Percentiles rank a stretch among this genome's conserved stretches.
Evolutionary conservation across 2,329 filamentous ascomycete genomes (phyloP).

Genomic region (Chlorencoelia australis): DNA sequence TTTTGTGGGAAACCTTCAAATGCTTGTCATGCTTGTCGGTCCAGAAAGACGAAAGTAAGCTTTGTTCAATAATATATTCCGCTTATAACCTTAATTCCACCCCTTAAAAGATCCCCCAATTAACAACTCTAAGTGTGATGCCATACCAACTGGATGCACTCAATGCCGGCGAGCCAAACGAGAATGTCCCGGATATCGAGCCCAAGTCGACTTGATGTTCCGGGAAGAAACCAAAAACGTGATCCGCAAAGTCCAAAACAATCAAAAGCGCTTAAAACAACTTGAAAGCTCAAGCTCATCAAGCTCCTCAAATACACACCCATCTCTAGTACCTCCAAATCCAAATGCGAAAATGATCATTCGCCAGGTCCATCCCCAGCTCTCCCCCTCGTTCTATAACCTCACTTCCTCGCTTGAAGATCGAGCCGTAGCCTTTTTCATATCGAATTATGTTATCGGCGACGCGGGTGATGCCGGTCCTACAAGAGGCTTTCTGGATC

Average conservation of each 20-base stretch:
- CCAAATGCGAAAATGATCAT: too few species aligned
- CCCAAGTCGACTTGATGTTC: slow-evolving; percentile 47
- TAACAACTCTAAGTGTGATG: slow-evolving; percentile 37
- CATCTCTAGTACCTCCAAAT: not conserved
- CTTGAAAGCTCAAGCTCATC: slow-evolving; percentile 1
- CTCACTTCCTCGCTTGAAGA: slow-evolving; percentile 24
- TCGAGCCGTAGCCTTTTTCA: slow-evolving; percentile 18
- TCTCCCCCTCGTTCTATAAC: slow-evolving; percentile 12
- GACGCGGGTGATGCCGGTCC: slow-evolving; percentile 25
- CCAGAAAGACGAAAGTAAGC: slow-evolving; percentile 43
- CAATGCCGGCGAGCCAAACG: slow-evolving; percentile 44
- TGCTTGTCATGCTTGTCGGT: slow-evolving; percentile 44
- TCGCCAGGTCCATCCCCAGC: slow-evolving; percentile 25
- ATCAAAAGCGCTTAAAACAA: too few species aligned
- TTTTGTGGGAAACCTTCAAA: slow-evolving; percentile 49
- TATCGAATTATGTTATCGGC: slow-evolving; percentile 27
- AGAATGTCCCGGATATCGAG: slow-evolving; percentile 44
- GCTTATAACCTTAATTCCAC: not conserved
- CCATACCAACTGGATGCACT: slow-evolving; percentile 40
- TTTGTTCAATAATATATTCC: not conserved
- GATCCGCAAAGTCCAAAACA: slow-evolving; percentile 35
- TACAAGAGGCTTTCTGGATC: slow-evolving; percentile 41
- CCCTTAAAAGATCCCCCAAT: not conserved
- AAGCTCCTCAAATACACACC: not conserved
- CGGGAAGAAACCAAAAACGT: slow-evolving; percentile 47